A percentile compares a stretch with the other conserved stretches of the same genome.
Evolutionary conservation across 2,329 filamentous ascomycete genomes (phyloP).

Genomic region (Colletotrichum karsti): DNA sequence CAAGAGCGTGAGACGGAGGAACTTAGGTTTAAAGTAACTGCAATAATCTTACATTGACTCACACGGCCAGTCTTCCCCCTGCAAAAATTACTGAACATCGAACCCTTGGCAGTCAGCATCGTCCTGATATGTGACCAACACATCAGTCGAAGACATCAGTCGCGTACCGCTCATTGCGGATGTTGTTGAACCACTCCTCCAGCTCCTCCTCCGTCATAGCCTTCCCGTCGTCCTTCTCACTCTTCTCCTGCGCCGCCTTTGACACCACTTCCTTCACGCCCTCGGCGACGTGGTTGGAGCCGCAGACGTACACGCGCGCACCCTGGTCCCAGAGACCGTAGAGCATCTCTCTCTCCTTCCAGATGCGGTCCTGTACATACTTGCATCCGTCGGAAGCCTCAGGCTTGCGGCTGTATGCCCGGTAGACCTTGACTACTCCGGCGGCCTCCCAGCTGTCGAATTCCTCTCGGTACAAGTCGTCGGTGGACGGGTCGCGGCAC

Average conservation of each 20-base stretch:
- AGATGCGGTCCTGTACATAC: constrained; percentile 57
- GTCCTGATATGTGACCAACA: neutral
- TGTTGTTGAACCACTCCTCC: constrained; percentile 55
- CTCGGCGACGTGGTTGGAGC: constrained; percentile 54
- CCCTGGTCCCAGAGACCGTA: constrained; percentile 43
- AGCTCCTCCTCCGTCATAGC: constrained; percentile 41
- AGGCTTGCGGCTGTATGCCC: constrained; percentile 58
- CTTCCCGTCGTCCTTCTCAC: constrained; percentile 39
- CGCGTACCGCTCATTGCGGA: constrained; percentile 64
- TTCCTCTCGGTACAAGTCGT: constrained; percentile 53
- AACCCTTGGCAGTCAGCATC: neutral
- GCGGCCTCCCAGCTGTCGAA: constrained; percentile 55
- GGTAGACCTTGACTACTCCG: constrained; percentile 62
- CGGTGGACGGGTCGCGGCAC: constrained; percentile 52
- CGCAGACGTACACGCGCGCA: constrained; percentile 69
- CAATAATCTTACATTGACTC: neutral
- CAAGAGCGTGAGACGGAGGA: neutral
- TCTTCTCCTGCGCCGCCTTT: constrained; percentile 30
- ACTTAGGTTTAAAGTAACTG: neutral
- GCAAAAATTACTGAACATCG: neutral
- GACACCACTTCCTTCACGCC: constrained; percentile 44
- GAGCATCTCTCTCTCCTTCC: constrained; percentile 41
- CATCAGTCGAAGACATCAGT: constrained; percentile 67
- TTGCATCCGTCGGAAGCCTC: constrained; percentile 56
- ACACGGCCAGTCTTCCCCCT: no score